Evolutionary conservation across 2,329 filamentous ascomycete genomes (phyloP).

Genomic region (Alternaria angustiovoidea): DNA sequence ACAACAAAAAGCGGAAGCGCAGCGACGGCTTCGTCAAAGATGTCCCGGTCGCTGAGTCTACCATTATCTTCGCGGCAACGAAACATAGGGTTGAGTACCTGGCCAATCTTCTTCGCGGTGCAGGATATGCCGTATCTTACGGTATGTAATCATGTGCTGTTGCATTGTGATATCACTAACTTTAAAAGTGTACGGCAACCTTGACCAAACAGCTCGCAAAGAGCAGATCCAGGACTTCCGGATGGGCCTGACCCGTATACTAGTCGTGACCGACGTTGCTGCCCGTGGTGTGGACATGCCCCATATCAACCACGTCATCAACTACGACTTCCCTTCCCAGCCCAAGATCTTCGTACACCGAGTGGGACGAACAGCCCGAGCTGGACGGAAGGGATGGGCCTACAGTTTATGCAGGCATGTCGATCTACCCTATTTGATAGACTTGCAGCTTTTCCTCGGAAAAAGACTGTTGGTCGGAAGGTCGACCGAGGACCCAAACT

Average conservation of each 20-base stretch:
- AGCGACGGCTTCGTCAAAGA: conserved; percentile 64
- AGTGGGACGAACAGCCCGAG: conserved; percentile 93
- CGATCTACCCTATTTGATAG: conserved; percentile 90
- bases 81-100: conserved; percentile 98
- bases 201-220: conserved; percentile 92
- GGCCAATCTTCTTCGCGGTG: conserved; percentile 76
- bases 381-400: conserved; percentile 90
- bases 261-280: conserved; percentile 96
- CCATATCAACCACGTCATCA: conserved; percentile 94
- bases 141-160: conserved; percentile 23
- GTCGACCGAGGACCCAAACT: conserved; percentile 68
- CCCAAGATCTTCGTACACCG: conserved; percentile 97
- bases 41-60: conserved; percentile 87
- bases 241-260: conserved; percentile 81
- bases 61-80: conserved; percentile 92
- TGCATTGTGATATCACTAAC: conserved; percentile 4
- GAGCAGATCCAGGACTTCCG: conserved; percentile 93
- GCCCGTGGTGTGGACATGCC: conserved; percentile 98
- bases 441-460: conserved; percentile 94
- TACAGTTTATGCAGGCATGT: conserved; percentile 89
- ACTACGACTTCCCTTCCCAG: conserved; percentile 97
- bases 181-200: conserved; percentile 79
- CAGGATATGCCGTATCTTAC: conserved; percentile 90
- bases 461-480: conserved; percentile 80
- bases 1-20: conserved; percentile 77